These are phyloP conservation scores for Curvularia lunata DNA, from an alignment of 2,329 filamentous ascomycete genomes.

Conservation along the genomic window DNA sequence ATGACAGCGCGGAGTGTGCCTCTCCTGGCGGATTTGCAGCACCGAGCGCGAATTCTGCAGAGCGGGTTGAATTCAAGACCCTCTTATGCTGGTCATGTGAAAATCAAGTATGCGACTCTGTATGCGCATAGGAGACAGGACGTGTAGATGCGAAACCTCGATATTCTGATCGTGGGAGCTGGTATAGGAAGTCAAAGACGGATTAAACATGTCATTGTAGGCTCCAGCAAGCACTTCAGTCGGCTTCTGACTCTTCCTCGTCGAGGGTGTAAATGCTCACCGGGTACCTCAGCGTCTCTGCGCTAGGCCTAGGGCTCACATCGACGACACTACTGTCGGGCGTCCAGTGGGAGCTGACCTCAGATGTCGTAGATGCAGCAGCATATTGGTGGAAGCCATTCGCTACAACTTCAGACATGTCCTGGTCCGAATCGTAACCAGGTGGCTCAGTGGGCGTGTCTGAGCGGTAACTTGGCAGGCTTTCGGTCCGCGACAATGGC, in stretches of 20 bases:
- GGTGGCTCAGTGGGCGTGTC: constrained; percentile 48
- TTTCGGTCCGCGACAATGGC: constrained; percentile 47
- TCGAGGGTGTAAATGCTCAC: constrained; percentile 34
- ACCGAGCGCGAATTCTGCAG: neutral
- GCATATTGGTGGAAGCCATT: constrained; percentile 53
- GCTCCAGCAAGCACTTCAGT: constrained; percentile 12
- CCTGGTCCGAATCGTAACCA: constrained; percentile 51
- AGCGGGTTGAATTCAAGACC: neutral
- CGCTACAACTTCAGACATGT: constrained; percentile 47
- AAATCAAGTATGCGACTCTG: neutral
- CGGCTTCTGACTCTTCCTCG: constrained; percentile 26
- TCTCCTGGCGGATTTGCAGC: neutral
- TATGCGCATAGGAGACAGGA: neutral
- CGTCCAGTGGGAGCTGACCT: constrained; percentile 43
- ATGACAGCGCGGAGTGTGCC: neutral
- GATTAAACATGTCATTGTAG: constrained; percentile 5
- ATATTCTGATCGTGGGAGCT: neutral
- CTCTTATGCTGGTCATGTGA: neutral
- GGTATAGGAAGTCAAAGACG: constrained; percentile 11
- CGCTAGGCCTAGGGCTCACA: constrained; percentile 48
- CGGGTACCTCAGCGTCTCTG: constrained; percentile 44
- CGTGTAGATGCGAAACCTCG: neutral
- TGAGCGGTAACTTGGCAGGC: constrained; percentile 55
- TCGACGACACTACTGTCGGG: constrained; percentile 49
- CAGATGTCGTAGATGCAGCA: constrained; percentile 30